A percentile compares a stretch with the other conserved stretches of the same genome.
Conservation (phyloP, 1,284 basidiomycete species). For the Puccinia triticina region DNA sequence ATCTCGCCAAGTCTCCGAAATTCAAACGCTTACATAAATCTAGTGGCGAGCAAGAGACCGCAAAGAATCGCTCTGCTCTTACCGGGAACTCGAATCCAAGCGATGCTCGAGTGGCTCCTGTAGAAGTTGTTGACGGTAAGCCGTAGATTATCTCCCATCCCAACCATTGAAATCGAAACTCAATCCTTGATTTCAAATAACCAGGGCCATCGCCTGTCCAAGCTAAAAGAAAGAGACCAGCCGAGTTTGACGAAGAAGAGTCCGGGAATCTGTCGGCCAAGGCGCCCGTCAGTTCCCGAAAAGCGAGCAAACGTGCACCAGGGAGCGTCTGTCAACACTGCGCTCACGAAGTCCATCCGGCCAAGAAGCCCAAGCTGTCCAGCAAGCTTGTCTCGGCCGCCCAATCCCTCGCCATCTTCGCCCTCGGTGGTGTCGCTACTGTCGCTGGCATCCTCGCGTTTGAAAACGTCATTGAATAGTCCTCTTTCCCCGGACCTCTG, state of each 20-base stretch:
- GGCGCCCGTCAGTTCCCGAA: background rate
- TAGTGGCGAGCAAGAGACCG: background rate
- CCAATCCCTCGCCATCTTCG: slow-evolving; percentile 39
- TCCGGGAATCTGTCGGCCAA: background rate
- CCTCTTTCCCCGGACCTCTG: background rate
- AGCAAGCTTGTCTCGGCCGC: slow-evolving; percentile 18
- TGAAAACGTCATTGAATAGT: slow-evolving; percentile 34
- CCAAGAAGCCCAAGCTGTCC: slow-evolving; percentile 12
- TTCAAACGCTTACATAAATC: slow-evolving; percentile 2
- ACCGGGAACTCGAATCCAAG: background rate
- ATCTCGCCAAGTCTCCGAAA: slow-evolving; percentile 26
- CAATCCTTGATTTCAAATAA: background rate
- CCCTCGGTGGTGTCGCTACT: slow-evolving; percentile 46
- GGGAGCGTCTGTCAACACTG: slow-evolving; percentile 12
- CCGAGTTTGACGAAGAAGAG: slow-evolving; percentile 25
- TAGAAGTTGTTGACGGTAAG: slow-evolving; percentile 18
- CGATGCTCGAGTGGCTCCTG: background rate
- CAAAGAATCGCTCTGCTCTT: background rate
- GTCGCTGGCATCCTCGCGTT: slow-evolving; percentile 47
- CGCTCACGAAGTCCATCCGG: background rate
- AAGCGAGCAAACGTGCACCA: background rate
- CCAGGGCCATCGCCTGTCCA: background rate
- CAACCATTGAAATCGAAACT: background rate
- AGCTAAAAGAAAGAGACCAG: slow-evolving; percentile 18
- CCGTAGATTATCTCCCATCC: background rate